Base-by-base conservation (phyloP, 83 land plant genomes). In the Diphasiastrum complanatum region DNA sequence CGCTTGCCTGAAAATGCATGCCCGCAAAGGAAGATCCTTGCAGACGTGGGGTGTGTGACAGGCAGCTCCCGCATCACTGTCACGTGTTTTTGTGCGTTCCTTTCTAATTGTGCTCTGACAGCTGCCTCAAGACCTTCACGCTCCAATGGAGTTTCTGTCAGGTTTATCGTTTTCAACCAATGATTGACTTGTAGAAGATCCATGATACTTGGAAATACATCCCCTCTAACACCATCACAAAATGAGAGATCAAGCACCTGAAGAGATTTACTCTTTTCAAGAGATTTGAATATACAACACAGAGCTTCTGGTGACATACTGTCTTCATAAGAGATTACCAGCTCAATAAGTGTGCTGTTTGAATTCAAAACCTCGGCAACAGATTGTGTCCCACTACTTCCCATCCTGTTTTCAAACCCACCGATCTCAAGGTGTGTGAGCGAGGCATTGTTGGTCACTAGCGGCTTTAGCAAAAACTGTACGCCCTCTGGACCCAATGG, bases 1-100 rank as follows among this genome's bases (percentile, higher is more conserved):
- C 12, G 14, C 4, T 47, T 47, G 50, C 50, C 50, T 47, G 50
- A 47, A 47, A 47, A 47, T 47, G 50, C 50, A 47, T 47, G 10
- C 4, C 50, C 50, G 23, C 50, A 47, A 3, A 47, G 14, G 14
- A 47, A 47, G 10, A 47, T 14, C 50, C 50, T 4, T 47, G 50
- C 50, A 47, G 50, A 47, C 4, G 10, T 47, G 4, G 50, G 50
- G 5, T 14, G 50, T 3, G 10, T 14, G 4, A 4, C 14, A 14
- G 50, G 50, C 50, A 47, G 4, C 5, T 47, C 50, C 14, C 50
- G 4, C 50, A 47, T 47, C 14, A 4, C 4, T 19, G n/a, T n/a
- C n/a, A n/a, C n/a, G n/a, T n/a, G n/a, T n/a, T n/a, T n/a, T n/a
- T n/a, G n/a, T n/a, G n/a, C n/a, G n/a, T n/a, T n/a, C n/a, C n/a